These are phyloP conservation scores for Ophiostoma ips DNA, from an alignment of 2,329 filamentous ascomycete genomes.

Conservation along the genomic window DNA sequence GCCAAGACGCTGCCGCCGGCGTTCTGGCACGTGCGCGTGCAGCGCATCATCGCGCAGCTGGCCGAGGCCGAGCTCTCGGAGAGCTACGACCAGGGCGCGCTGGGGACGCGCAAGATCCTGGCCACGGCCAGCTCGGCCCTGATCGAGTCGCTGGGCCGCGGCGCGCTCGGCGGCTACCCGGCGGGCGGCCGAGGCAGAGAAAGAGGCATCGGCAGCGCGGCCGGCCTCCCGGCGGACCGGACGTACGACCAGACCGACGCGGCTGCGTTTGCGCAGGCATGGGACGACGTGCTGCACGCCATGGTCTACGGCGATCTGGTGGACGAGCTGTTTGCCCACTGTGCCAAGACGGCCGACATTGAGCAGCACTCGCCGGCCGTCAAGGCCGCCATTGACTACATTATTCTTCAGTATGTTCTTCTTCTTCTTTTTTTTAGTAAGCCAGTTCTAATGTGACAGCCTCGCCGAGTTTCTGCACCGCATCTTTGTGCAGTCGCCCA, in stretches of 20 bases:
- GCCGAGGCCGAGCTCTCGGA: constrained; percentile 59
- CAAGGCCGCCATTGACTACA: constrained; percentile 49
- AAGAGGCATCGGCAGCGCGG: not conserved
- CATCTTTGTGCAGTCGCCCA: constrained; percentile 56
- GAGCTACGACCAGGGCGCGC: constrained; percentile 64
- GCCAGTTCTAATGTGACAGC: constrained; percentile 24
- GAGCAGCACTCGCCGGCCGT: constrained; percentile 49
- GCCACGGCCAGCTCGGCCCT: constrained; percentile 57
- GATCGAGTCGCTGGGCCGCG: constrained; percentile 55
- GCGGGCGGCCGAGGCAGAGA: not conserved
- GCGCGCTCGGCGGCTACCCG: constrained; percentile 46
- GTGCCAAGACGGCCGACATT: constrained; percentile 45
- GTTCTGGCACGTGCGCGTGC: constrained; percentile 52
- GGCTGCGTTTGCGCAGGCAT: constrained; percentile 47
- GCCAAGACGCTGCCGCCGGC: constrained; percentile 45
- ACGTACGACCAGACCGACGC: constrained; percentile 45
- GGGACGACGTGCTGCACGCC: constrained; percentile 51
- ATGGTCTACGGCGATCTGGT: constrained; percentile 55
- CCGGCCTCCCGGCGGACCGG: not conserved
- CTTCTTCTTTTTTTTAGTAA: not conserved
- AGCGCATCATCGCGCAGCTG: constrained; percentile 45
- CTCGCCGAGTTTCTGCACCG: constrained; percentile 63
- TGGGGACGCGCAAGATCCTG: constrained; percentile 62
- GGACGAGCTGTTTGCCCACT: constrained; percentile 49
- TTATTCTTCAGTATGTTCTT: constrained; percentile 50